Percentiles rank a stretch among this genome's conserved stretches.
Evolutionary conservation across 768 basidiomycete species (phyloP).

Genomic region (Lanmaoa rubissima): DNA sequence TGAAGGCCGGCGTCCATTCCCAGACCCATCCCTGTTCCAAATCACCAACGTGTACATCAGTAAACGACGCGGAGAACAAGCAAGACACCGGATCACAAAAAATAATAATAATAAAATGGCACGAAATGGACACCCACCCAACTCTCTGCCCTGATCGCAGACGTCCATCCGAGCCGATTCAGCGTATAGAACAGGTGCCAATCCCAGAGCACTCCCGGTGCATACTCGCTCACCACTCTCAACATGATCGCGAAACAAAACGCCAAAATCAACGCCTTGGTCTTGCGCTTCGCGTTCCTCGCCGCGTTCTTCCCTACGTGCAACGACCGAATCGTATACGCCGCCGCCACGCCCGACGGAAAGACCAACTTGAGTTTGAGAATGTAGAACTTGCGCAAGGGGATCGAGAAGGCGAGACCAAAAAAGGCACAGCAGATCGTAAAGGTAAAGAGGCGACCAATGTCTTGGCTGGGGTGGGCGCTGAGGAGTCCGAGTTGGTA

Average conservation of each 20-base stretch:
- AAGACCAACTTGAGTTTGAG: constrained; percentile 61
- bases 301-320: constrained; percentile 53
- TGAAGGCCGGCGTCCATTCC: constrained; percentile 51
- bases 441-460: constrained; percentile 55
- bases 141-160: constrained; percentile 57
- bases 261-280: constrained; percentile 45
- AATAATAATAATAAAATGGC: background rate
- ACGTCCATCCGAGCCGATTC: constrained; percentile 56
- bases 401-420: constrained; percentile 66
- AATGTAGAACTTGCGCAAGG: constrained; percentile 60
- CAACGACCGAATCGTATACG: constrained; percentile 60
- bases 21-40: constrained; percentile 19
- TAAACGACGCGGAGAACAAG: background rate
- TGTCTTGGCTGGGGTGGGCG: constrained; percentile 45
- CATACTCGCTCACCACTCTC: constrained; percentile 56
- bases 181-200: constrained; percentile 67
- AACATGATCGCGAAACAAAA: constrained; percentile 48
- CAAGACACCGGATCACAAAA: background rate
- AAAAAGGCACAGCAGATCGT: constrained; percentile 56
- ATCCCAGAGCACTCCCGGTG: constrained; percentile 59
- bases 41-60: constrained; percentile 25
- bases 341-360: constrained; percentile 65
- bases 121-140: constrained; percentile 40
- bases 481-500: constrained; percentile 53
- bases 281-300: constrained; percentile 53